Percentiles rank a stretch among this genome's conserved stretches.
Conservation (phyloP, 441 rosid genomes). For the Pelargonium fulgidum region DNA sequence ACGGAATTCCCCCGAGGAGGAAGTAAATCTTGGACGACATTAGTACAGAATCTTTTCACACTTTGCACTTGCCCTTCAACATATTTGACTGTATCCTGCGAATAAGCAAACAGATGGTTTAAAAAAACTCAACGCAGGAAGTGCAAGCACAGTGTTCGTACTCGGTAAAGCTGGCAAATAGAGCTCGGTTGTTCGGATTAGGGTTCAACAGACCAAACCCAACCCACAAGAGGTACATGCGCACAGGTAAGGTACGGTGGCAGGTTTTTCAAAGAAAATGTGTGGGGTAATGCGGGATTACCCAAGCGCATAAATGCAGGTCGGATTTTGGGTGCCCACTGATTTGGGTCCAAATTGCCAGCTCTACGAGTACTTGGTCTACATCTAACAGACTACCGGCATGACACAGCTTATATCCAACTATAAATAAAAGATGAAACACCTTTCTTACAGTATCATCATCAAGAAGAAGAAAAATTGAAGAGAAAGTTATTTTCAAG, state of each 20-base stretch:
- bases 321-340: too few relatives aligned
- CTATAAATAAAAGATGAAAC: too few relatives aligned
- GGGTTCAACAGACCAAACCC: too few relatives aligned
- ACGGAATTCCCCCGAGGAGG: conserved; percentile 26
- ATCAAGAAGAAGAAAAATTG: too few relatives aligned
- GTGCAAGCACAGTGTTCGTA: not conserved
- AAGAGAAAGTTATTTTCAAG: too few relatives aligned
- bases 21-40: conserved; percentile 31
- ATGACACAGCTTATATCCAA: too few relatives aligned
- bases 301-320: too few relatives aligned
- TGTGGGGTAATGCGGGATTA: too few relatives aligned
- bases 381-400: not conserved
- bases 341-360: too few relatives aligned
- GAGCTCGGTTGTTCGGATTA: too few relatives aligned
- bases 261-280: not conserved
- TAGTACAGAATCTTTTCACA: conserved; percentile 41
- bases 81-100: conserved; percentile 42
- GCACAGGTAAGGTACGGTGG: not conserved
- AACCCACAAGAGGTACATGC: not conserved
- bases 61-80: conserved; percentile 46
- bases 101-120: not conserved
- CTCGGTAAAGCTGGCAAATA: too few relatives aligned
- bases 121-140: not conserved
- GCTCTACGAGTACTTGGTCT: not conserved
- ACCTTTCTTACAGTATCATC: too few relatives aligned